These are phyloP conservation scores for Entomortierella beljakovae DNA, from an alignment of 192 early-diverging fungal species.

Conservation along the genomic window DNA sequence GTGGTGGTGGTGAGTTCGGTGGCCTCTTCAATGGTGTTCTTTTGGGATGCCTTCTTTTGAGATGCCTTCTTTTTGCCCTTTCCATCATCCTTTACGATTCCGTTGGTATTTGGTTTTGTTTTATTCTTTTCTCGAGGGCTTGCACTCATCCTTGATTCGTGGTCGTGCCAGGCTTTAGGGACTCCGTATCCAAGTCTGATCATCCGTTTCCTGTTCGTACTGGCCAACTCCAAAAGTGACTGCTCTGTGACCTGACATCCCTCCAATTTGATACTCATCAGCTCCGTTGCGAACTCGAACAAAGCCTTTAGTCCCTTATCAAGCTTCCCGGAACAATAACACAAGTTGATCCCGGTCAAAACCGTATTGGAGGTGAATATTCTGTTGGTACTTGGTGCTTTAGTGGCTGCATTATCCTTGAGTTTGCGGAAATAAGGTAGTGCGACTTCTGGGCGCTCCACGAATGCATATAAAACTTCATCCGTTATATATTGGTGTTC, in stretches of 20 bases:
- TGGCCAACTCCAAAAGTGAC: slow-evolving; percentile 15
- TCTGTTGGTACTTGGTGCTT: not conserved
- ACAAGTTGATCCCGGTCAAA: slow-evolving; percentile 11
- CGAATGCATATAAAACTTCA: slow-evolving; percentile 7
- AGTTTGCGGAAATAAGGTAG: not conserved
- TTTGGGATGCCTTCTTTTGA: not conserved
- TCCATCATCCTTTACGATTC: not conserved
- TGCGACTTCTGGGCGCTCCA: not conserved
- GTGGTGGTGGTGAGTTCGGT: not conserved
- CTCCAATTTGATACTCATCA: slow-evolving; percentile 1
- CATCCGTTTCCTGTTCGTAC: slow-evolving; percentile 14
- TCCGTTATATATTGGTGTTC: not conserved
- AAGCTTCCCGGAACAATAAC: not conserved
- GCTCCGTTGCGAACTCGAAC: slow-evolving; percentile 20
- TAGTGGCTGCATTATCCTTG: not conserved
- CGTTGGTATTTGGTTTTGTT: not conserved
- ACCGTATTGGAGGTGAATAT: slow-evolving; percentile 6
- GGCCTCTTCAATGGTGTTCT: not conserved
- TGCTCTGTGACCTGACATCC: slow-evolving; percentile 11
- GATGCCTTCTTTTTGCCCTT: not conserved
- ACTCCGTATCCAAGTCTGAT: slow-evolving; percentile 11
- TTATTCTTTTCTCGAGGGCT: not conserved
- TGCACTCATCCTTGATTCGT: not conserved
- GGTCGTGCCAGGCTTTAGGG: slow-evolving; percentile 13
- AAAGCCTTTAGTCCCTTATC: slow-evolving; percentile 4